A percentile compares a stretch with the other conserved stretches of the same genome.
Conservation (phyloP, 2,329 filamentous ascomycete genomes). For the Didymella segeticola region DNA sequence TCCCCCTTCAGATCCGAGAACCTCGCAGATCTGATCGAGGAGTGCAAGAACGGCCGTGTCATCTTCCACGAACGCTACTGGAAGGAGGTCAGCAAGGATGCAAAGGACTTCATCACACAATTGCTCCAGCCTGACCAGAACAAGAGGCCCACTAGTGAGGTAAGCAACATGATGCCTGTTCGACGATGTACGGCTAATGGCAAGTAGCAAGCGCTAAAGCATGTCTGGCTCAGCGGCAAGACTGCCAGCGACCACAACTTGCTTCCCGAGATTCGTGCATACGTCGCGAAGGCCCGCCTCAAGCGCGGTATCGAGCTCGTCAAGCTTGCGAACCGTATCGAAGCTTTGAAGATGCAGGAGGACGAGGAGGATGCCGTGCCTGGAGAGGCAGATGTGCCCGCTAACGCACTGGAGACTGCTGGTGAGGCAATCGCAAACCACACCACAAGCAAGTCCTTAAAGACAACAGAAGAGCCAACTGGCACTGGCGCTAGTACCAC, state of each 20-base stretch:
- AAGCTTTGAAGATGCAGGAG: slow-evolving; percentile 90
- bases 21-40: slow-evolving; percentile 89
- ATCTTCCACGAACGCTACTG: slow-evolving; percentile 98
- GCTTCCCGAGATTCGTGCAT: slow-evolving; percentile 93
- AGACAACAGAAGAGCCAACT: slow-evolving; percentile 11
- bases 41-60: slow-evolving; percentile 83
- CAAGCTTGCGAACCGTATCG: slow-evolving; percentile 94
- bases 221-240: slow-evolving; percentile 89
- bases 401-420: slow-evolving; percentile 66
- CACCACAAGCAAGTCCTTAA: slow-evolving; percentile 31
- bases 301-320: slow-evolving; percentile 94
- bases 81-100: slow-evolving; percentile 95
- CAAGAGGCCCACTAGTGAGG: slow-evolving; percentile 78
- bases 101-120: slow-evolving; percentile 88
- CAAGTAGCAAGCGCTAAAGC: slow-evolving; percentile 73
- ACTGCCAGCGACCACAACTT: slow-evolving; percentile 95
- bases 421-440: slow-evolving; percentile 50
- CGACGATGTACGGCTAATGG: slow-evolving; percentile 20
- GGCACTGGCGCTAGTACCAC: slow-evolving; percentile 17
- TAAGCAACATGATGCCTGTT: slow-evolving; percentile 43
- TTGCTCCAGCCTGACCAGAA: slow-evolving; percentile 81
- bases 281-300: slow-evolving; percentile 89
- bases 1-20: slow-evolving; percentile 97
- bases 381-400: slow-evolving; percentile 65
- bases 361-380: slow-evolving; percentile 78